Evolutionary conservation across 495 filamentous ascomycete genomes (phyloP).

Genomic region (Glarea lozoyensis): DNA sequence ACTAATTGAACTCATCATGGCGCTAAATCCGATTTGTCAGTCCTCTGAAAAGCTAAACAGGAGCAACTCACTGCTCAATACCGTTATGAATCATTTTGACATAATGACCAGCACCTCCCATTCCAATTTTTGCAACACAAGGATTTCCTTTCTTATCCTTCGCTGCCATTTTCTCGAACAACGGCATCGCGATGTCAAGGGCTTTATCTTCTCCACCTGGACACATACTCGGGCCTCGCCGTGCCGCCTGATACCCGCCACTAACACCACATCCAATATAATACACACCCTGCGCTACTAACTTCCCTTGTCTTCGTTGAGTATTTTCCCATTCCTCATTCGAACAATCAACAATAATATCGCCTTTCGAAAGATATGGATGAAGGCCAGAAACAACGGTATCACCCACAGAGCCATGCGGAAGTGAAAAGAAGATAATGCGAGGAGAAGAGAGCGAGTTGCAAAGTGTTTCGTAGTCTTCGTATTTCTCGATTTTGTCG

Average conservation of each 20-base stretch:
- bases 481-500: constrained; percentile 26
- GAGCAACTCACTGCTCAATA: constrained; percentile 51
- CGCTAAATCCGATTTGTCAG: constrained; percentile 25
- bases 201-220: constrained; percentile 53
- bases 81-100: constrained; percentile 77
- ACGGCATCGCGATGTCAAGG: constrained; percentile 51
- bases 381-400: constrained; percentile 50
- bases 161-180: constrained; percentile 52
- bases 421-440: constrained; percentile 58
- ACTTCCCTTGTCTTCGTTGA: constrained; percentile 50
- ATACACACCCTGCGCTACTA: constrained; percentile 42
- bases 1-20: constrained; percentile 24
- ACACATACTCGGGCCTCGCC: constrained; percentile 55
- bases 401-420: constrained; percentile 62
- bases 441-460: constrained; percentile 17
- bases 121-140: constrained; percentile 54
- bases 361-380: constrained; percentile 46
- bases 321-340: constrained; percentile 68
- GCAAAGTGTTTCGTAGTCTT: constrained; percentile 24
- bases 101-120: constrained; percentile 59
- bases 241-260: constrained; percentile 61
- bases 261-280: constrained; percentile 65
- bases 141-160: constrained; percentile 48
- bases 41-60: constrained; percentile 23
- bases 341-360: constrained; percentile 64